These are phyloP conservation scores for Tolypocladium tropicale DNA, from an alignment of 2,329 filamentous ascomycete species.

Conservation along the genomic window DNA sequence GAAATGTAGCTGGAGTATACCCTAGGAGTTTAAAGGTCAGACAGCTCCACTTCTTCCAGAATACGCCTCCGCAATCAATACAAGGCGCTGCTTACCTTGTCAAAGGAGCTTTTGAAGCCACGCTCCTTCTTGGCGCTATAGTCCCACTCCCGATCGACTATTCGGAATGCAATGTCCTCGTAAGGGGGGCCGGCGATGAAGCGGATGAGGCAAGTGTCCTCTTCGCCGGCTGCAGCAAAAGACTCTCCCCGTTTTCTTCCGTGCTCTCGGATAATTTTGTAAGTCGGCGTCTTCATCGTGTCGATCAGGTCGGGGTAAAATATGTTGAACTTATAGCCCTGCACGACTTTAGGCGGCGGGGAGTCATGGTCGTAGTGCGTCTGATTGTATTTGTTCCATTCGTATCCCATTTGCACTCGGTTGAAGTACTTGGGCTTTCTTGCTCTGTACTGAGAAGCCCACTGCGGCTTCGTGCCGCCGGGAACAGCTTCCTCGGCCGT, in stretches of 20 bases:
- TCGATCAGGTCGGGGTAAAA: slow-evolving; percentile 98
- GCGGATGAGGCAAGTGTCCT: slow-evolving; percentile 92
- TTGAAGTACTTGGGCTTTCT: slow-evolving; percentile 97
- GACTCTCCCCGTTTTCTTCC: slow-evolving; percentile 84
- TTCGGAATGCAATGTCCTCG: slow-evolving; percentile 92
- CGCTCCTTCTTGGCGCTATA: slow-evolving; percentile 92
- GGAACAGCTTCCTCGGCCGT: slow-evolving; percentile 75
- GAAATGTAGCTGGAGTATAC: slow-evolving; percentile 88
- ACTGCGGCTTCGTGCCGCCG: slow-evolving; percentile 51
- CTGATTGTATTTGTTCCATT: slow-evolving; percentile 99
- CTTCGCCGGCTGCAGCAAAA: slow-evolving; percentile 85
- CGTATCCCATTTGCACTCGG: slow-evolving; percentile 95
- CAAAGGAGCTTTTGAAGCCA: slow-evolving; percentile 92
- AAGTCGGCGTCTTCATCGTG: slow-evolving; percentile 88
- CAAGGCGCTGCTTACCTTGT: slow-evolving; percentile 60
- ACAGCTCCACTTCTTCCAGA: neutral
- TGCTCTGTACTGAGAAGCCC: slow-evolving; percentile 77
- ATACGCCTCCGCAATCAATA: slow-evolving; percentile 3
- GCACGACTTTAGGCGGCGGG: slow-evolving; percentile 92
- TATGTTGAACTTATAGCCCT: slow-evolving; percentile 99
- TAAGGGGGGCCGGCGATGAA: slow-evolving; percentile 95
- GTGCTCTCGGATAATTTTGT: slow-evolving; percentile 88
- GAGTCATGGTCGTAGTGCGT: slow-evolving; percentile 99
- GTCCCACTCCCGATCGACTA: slow-evolving; percentile 98
- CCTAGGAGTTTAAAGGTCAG: slow-evolving; percentile 30